Evolutionary conservation across 176 grass and related monocot species (phyloP).

Genomic region (Carex cristatella): DNA sequence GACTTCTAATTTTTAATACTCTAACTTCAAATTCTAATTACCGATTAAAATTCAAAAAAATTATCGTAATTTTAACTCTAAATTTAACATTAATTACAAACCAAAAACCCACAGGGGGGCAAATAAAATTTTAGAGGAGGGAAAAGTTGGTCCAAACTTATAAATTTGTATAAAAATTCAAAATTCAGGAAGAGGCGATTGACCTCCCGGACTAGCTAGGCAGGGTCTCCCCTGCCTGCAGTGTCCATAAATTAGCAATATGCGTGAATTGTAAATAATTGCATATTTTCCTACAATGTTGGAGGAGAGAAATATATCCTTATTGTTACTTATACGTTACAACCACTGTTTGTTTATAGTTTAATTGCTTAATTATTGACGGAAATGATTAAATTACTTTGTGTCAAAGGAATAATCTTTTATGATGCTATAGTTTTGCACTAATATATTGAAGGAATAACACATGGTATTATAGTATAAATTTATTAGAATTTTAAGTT

Average conservation of each 20-base stretch:
- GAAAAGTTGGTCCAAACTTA: no score
- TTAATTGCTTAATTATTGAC: not conserved
- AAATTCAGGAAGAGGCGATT: no score
- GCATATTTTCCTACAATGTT: not conserved
- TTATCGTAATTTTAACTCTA: no score
- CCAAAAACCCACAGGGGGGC: no score
- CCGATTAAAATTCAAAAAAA: no score
- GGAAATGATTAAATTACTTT: not conserved
- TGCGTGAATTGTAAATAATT: not conserved
- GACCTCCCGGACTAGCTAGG: no score
- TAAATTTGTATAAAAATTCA: no score
- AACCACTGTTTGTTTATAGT: not conserved
- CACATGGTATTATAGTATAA: not conserved
- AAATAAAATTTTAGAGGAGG: no score
- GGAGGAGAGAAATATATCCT: not conserved
- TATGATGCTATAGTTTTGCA: not conserved
- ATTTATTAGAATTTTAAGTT: not conserved
- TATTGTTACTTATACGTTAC: no score
- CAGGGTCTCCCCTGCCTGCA: not conserved
- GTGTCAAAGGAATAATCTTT: not conserved
- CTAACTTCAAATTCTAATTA: no score
- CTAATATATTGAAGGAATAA: not conserved
- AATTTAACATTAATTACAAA: no score
- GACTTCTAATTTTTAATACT: no score
- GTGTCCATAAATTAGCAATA: not conserved